Base-by-base conservation (phyloP, 2,329 filamentous ascomycete genomes). In the Triangularia verruculosa region DNA sequence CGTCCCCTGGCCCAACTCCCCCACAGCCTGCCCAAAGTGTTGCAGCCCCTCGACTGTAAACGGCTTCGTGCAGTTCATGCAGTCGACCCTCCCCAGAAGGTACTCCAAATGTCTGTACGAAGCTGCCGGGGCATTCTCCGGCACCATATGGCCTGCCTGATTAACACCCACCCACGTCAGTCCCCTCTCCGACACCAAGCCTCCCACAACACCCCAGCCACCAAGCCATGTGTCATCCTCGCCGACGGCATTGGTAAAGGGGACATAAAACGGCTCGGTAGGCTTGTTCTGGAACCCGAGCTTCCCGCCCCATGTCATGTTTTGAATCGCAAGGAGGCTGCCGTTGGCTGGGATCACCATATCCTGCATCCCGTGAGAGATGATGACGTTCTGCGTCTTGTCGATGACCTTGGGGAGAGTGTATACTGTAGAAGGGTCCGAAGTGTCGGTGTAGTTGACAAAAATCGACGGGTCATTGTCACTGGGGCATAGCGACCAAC, bases 261-360 rank as follows among this genome's bases (percentile, higher is more conserved):
- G 90, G 0, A 93, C 88, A 72, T 85, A 91, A 71, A 91, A 88
- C 1, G 87, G 85, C 59, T 86, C 82, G 1, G 73, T 73, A 0
- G 90, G 91, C 0, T 77, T 74, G 1, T 74, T 72, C 67, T 87
- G 83, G 79, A 94, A 93, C 0, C 91, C 91, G 59, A 89, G 84
- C 52, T 80, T 74, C 4, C 90, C 90, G 63, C 86, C 85, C 86
- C 87, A 94, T 0, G 89, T 93, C 87, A 93, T 91, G 78, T 93
- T 93, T 72, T 94, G 90, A 64, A 93, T 87, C 1, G 83, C 83
- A 6, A 92, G 78, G 1, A 94, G 79, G 0, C 89, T 89, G 15
- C 90, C 90, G 73, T 90, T 89, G 70, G 82, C 79, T 24, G 89
- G 78, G 9, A 92, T 80, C 64, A 90, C 82, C 72, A 83, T 90